phyloP scores from a whole-genome alignment of 192 early-diverging fungal species.

The Coemansia sp. region DNA sequence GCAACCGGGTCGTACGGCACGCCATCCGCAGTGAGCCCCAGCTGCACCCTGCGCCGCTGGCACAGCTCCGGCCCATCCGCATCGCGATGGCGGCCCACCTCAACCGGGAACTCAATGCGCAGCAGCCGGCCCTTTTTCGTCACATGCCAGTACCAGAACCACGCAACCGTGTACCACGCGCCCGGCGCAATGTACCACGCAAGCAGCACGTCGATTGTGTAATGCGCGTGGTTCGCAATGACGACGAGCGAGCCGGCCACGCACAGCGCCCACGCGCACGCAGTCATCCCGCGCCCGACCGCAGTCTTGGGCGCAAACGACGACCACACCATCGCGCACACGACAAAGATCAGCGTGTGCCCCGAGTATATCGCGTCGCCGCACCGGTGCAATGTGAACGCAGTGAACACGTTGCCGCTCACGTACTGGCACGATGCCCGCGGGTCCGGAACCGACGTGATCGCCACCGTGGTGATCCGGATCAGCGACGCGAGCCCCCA shows the following conservation, averaged over 20 bases:
- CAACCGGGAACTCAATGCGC: slow-evolving; percentile 51
- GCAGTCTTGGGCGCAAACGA: slow-evolving; percentile 55
- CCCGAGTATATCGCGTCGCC: slow-evolving; percentile 68
- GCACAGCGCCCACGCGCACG: slow-evolving; percentile 51
- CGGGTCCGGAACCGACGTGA: slow-evolving; percentile 65
- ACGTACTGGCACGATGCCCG: slow-evolving; percentile 58
- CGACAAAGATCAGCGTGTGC: slow-evolving; percentile 63
- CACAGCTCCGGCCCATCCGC: slow-evolving; percentile 28
- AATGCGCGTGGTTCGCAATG: slow-evolving; percentile 64
- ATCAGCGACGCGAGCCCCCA: slow-evolving; percentile 59
- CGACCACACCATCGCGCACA: slow-evolving; percentile 60
- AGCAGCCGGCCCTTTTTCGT: slow-evolving; percentile 48
- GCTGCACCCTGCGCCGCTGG: slow-evolving; percentile 32
- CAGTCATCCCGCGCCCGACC: slow-evolving; percentile 39
- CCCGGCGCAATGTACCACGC: slow-evolving; percentile 59
- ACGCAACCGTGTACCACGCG: slow-evolving; percentile 53
- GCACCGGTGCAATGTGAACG: slow-evolving; percentile 60
- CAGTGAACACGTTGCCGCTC: slow-evolving; percentile 56
- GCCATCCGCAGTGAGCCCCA: slow-evolving; percentile 41
- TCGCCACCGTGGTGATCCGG: slow-evolving; percentile 62
- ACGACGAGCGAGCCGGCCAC: slow-evolving; percentile 60
- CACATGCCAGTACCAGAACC: slow-evolving; percentile 56
- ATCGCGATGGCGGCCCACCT: slow-evolving; percentile 45
- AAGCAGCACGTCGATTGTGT: slow-evolving; percentile 61
- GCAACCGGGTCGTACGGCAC: slow-evolving; percentile 48